Evolutionary conservation across 495 filamentous ascomycete genomes (phyloP), one percentile per base, ranked within the genome.

Genomic region (Penicillium waksmanii): DNA sequence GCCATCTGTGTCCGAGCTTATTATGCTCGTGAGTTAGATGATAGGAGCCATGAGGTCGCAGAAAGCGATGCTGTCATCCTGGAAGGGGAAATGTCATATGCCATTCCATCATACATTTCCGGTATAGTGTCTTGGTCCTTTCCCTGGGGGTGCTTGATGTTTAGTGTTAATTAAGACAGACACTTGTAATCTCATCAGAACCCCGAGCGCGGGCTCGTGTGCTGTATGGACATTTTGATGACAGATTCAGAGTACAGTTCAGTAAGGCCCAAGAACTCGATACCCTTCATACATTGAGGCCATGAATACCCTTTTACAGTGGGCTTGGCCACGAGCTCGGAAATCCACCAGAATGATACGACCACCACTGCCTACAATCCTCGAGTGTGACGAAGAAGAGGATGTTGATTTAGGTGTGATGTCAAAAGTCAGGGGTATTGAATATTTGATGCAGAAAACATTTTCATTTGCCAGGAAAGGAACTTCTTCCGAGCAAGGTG

Each of bases 1-100:
- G 43, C 54, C 54, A 17, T 19, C 54, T 27, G 44, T 56, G 2
- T 44, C 42, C 4, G 42, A 44, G 42, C 42, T 44, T 19, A 44
- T 44, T 44, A 17, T 44, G 13, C 17, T 44, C 4, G 42, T 44
- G 2, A 44, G 42, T n/a, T 44, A 17, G 42, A 44, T 44, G 42
- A 19, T 44, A 44, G 42, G n/a, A 10, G 17, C n/a, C 15, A 44
- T 44, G 15, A 44, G 7, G 9, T 44, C 42, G 7, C 42, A 17
- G n/a, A 44, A 44, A 44, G 17, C 5, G 17, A 17, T 17, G 1
- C 12, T n/a, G 2, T 40, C 36, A 7, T 19, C 5, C 9, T 5
- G 17, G 9, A 17, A 17, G 13, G 0, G n/a, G 17, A 44, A 19
- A 19, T 9, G 1, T 10, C 17, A 44, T 17, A 1, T 44, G 0